Evolutionary conservation across 805 yeast species (phyloP).

Genomic region (Kodamaea hsintzibuensis): DNA sequence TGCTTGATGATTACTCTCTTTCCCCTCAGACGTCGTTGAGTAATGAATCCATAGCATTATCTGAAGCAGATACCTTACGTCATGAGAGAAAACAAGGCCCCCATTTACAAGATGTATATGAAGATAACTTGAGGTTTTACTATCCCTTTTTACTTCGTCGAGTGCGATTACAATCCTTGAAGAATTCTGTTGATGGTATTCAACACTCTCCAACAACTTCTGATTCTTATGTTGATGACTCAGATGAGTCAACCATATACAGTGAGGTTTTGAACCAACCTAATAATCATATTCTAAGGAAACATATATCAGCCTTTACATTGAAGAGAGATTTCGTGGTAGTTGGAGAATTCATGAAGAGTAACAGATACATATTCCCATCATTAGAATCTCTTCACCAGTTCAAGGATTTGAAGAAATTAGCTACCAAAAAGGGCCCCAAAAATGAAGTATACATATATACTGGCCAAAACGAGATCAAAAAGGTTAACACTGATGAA

Average conservation of each 20-base stretch:
- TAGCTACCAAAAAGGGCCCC: slow-evolving; percentile 22
- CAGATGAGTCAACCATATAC: slow-evolving; percentile 25
- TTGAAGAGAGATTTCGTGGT: slow-evolving; percentile 31
- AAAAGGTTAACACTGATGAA: slow-evolving; percentile 12
- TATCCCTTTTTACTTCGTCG: slow-evolving; percentile 40
- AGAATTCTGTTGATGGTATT: neutral
- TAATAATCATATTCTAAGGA: slow-evolving; percentile 19
- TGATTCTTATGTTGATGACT: slow-evolving; percentile 9
- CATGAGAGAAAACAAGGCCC: slow-evolving; percentile 21
- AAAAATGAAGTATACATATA: slow-evolving; percentile 23
- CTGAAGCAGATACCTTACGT: slow-evolving; percentile 38
- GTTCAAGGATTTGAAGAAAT: slow-evolving; percentile 28
- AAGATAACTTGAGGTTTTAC: slow-evolving; percentile 39
- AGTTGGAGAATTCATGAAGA: slow-evolving; percentile 35
- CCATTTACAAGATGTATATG: slow-evolving; percentile 37
- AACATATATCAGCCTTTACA: slow-evolving; percentile 21
- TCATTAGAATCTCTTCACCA: slow-evolving; percentile 27
- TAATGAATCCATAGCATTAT: slow-evolving; percentile 25
- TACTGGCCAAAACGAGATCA: slow-evolving; percentile 21
- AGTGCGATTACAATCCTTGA: slow-evolving; percentile 18
- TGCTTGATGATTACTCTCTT: neutral
- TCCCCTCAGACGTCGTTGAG: neutral
- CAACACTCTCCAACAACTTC: neutral
- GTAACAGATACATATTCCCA: slow-evolving; percentile 30
- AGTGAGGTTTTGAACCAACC: slow-evolving; percentile 11